Evolutionary conservation across 2,329 filamentous ascomycete genomes (phyloP).

Genomic region (Monosporascus sp.): DNA sequence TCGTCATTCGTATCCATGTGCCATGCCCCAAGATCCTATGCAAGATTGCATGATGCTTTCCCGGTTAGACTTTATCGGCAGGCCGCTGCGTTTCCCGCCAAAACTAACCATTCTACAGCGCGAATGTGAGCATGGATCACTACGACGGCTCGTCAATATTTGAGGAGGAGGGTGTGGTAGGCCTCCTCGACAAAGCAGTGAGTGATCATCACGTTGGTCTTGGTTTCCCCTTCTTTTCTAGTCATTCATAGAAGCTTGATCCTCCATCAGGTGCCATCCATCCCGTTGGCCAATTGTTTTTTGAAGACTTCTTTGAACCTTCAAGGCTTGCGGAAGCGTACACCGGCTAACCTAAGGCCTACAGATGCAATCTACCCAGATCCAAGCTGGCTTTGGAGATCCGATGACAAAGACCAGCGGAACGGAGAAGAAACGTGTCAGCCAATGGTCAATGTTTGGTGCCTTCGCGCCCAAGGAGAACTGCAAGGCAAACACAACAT

Average conservation of each 20-base stretch:
- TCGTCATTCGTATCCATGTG: no score
- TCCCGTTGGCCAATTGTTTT: no score
- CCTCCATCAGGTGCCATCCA: no score
- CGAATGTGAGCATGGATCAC: neutral
- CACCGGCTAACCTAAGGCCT: neutral
- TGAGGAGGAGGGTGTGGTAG: neutral
- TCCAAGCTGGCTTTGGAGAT: neutral
- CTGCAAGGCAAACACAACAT: no score
- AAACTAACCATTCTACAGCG: neutral
- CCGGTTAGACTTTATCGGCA: neutral
- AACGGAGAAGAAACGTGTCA: neutral
- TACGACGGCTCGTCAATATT: neutral
- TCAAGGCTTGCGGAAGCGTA: no score
- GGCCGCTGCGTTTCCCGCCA: neutral
- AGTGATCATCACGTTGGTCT: neutral
- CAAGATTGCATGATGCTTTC: neutral
- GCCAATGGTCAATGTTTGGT: neutral
- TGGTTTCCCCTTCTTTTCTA: neutral
- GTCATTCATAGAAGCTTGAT: no score
- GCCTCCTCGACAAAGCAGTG: neutral
- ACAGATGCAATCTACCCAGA: neutral
- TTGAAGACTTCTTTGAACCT: no score
- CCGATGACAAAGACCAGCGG: neutral
- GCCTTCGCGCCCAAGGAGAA: no score
- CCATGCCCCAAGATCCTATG: no score